phyloP scores from a whole-genome alignment of 768 basidiomycete species.

The Tulasnella calospora region DNA sequence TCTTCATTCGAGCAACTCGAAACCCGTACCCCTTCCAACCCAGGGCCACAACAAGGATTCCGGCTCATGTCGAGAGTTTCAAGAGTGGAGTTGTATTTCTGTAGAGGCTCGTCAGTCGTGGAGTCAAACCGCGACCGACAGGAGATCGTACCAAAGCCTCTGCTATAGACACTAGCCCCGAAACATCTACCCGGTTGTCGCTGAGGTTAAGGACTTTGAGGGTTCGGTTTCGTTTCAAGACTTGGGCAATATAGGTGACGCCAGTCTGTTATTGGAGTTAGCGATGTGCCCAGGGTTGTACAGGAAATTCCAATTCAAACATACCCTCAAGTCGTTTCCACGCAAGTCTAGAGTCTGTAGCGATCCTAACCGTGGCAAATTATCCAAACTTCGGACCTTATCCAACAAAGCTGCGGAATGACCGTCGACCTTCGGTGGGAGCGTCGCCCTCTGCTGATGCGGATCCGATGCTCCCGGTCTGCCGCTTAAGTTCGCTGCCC shows the following conservation, averaged over 20 bases:
- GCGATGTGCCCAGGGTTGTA: background rate
- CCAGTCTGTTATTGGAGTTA: slow-evolving; percentile 47
- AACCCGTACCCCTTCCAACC: slow-evolving; percentile 76
- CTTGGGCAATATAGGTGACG: slow-evolving; percentile 87
- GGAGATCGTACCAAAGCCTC: slow-evolving; percentile 66
- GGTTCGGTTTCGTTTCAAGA: slow-evolving; percentile 91
- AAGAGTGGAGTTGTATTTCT: slow-evolving; percentile 93
- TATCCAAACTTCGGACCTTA: slow-evolving; percentile 86
- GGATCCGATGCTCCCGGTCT: background rate
- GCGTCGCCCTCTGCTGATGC: background rate
- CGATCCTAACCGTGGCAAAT: slow-evolving; percentile 76
- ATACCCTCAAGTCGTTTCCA: slow-evolving; percentile 85
- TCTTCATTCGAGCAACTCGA: background rate
- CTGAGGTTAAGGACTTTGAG: slow-evolving; percentile 89
- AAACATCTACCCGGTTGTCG: slow-evolving; percentile 88
- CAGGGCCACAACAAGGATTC: slow-evolving; percentile 89
- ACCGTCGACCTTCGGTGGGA: slow-evolving; percentile 17
- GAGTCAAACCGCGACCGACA: background rate
- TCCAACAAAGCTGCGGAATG: slow-evolving; percentile 62
- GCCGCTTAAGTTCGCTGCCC: background rate
- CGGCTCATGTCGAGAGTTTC: slow-evolving; percentile 91
- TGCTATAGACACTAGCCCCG: slow-evolving; percentile 71
- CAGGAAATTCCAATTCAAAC: slow-evolving; percentile 34
- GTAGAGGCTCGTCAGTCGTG: background rate
- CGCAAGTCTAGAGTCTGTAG: slow-evolving; percentile 85